Evolutionary conservation across 2,329 filamentous ascomycete species (phyloP).

Genomic region (Neonectria faginata): DNA sequence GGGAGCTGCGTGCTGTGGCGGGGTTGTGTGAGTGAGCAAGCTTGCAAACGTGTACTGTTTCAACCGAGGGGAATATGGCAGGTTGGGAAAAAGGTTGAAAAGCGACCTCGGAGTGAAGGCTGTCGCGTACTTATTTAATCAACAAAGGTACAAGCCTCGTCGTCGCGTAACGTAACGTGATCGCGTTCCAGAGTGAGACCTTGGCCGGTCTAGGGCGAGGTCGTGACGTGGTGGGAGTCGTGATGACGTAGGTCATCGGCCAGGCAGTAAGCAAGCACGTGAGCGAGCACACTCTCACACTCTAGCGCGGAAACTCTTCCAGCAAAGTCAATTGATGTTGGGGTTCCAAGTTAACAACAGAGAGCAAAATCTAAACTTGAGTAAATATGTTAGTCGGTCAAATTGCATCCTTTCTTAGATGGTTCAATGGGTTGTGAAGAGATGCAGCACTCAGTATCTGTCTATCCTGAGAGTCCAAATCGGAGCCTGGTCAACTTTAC

Average conservation of each 20-base stretch:
- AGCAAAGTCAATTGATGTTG: slow-evolving; percentile 10
- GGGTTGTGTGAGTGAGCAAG: slow-evolving; percentile 5
- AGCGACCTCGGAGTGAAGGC: neutral
- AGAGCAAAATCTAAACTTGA: neutral
- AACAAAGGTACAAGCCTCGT: slow-evolving; percentile 9
- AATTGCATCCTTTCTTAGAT: too few relatives aligned
- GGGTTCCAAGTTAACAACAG: neutral
- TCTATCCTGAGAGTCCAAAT: too few relatives aligned
- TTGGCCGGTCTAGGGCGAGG: slow-evolving; percentile 8
- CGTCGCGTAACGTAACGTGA: slow-evolving; percentile 35
- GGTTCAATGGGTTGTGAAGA: too few relatives aligned
- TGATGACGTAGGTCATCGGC: slow-evolving; percentile 34
- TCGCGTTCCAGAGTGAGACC: slow-evolving; percentile 21
- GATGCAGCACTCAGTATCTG: too few relatives aligned
- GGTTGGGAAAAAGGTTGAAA: slow-evolving; percentile 1
- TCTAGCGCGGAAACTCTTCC: neutral
- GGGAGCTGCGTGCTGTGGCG: slow-evolving; percentile 8
- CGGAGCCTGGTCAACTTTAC: too few relatives aligned
- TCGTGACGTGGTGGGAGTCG: slow-evolving; percentile 32
- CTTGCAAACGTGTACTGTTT: slow-evolving; percentile 15
- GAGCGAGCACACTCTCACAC: neutral
- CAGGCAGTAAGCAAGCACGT: slow-evolving; percentile 24
- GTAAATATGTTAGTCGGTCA: neutral
- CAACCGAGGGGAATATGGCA: neutral
- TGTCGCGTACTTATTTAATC: slow-evolving; percentile 14